Evolutionary conservation across 305 asterid species (phyloP), one percentile per base, ranked within the genome.

Genomic region (Fraxinus ornus): DNA sequence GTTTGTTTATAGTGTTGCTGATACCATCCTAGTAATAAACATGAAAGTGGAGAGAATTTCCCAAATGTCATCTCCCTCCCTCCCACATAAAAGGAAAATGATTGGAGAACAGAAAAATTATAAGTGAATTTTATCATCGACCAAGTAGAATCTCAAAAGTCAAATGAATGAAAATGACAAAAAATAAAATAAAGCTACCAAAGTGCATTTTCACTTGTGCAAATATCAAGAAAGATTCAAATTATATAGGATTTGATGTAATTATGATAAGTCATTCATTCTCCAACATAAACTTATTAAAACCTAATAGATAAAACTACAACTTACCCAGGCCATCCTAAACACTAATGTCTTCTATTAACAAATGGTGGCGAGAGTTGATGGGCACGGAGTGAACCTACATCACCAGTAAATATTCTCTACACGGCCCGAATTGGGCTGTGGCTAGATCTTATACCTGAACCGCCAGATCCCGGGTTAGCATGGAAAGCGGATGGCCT

Each of bases 401-500:
- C 75, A 75, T 75, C 84, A 37, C 37, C 66, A 60, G 71, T 62
- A 75, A 24, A n/a, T n/a, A 36, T 75, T 62, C 84, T 30, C 88
- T 89, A 95, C 71, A 95, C 86, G 12, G 97, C 98, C 85, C 92
- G 98, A 87, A 95, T 95, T 32, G 95, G 97, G 82, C 84, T 93
- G 86, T 89, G 94, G 90, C 88, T 90, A 44, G 97, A 84, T 83
- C 86, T 87, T 83, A 92, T 88, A 84, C 88, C 90, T 8, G 98
- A 87, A 85, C 83, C 79, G 62, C 90, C 90, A 4, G 97, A 86
- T 74, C 90, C 80, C 3, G 96, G 90, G 82, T 91, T 96, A 44
- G 98, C 95, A 81, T 96, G 98, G 87, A 96, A 94, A 55, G 99
- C 99, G 0, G 99, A 96, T 10, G 97, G 98, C 89, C 98, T 90